Evolutionary conservation across 2,329 filamentous ascomycete genomes (phyloP), one percentile per base, ranked within the genome.

Genomic region (Fusarium goolgardi): DNA sequence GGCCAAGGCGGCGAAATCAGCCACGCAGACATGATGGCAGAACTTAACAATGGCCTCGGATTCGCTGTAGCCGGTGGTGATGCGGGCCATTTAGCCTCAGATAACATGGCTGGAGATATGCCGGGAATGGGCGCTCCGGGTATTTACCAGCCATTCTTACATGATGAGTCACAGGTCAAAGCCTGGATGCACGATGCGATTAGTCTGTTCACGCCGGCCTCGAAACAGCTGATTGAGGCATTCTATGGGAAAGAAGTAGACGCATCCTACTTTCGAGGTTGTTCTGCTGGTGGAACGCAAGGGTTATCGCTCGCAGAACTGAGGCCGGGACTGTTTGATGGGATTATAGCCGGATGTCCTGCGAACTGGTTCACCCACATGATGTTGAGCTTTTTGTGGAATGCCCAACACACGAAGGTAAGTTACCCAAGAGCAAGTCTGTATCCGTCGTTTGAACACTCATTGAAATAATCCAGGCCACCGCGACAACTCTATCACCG

Each of bases 1-100:
- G 47, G 47, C 5, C 25, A 29, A 10, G 47, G 3, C 3, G 47
- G 9, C 12, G 25, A 51, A 13, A 16, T 5, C 1, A 51, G n/a
- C 13, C 21, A 18, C 4, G 4, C 18, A 20, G 13, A 29, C 12
- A 31, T 45, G 43, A 31, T 45, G 43, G 10, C 12, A 5, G 43
- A 29, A n/a, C 34, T 39, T 5, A 51, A 45, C 27, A 45, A 32
- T 9, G n/a, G 21, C 21, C 43, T 45, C 13, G 47, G 32, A 40
- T 51, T 13, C 34, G 34, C 27, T 16, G 12, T 45, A 16, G 25
- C 27, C 13, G 43, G 27, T n/a, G 47, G 47, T 13, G n/a, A 51
- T 51, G 47, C 47, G 5, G 34, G 47, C 11, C 32, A 40, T 51
- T 39, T 51, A 51, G 47, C 47, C 47, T 35, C 35, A 31, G 41